Evolutionary conservation across 2,329 filamentous ascomycete species (phyloP).

Genomic region (Fusarium penzigii): DNA sequence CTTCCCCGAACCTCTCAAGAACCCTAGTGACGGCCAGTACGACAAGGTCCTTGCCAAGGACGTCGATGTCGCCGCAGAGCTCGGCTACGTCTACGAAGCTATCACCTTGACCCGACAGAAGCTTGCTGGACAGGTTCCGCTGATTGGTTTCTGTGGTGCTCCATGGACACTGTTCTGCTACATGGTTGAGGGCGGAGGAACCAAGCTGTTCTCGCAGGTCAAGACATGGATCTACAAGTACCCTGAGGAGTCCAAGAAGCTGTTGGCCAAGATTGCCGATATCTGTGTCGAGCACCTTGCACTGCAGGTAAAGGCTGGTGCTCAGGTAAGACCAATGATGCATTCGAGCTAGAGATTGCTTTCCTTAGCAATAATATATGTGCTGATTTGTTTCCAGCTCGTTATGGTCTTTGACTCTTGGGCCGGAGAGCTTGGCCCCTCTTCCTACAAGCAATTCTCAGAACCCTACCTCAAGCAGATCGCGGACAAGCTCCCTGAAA

Average conservation of each 20-base stretch:
- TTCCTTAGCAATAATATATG: background rate
- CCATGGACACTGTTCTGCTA: constrained; percentile 98
- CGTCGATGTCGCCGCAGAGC: constrained; percentile 81
- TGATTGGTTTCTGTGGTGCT: constrained; percentile 96
- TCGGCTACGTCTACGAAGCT: constrained; percentile 94
- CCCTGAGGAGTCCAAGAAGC: constrained; percentile 72
- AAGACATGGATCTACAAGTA: constrained; percentile 98
- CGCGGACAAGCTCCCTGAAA: constrained; percentile 73
- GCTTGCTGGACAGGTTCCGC: constrained; percentile 81
- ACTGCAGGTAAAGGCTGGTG: constrained; percentile 87
- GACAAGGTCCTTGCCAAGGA: constrained; percentile 70
- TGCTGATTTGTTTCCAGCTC: constrained; percentile 50
- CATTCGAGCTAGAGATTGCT: background rate
- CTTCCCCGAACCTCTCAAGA: constrained; percentile 81
- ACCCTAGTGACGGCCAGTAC: constrained; percentile 83
- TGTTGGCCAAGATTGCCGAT: constrained; percentile 90
- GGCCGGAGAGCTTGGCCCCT: constrained; percentile 89
- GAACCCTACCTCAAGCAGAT: constrained; percentile 87
- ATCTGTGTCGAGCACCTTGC: constrained; percentile 94
- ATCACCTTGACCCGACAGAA: constrained; percentile 90
- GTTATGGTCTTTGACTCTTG: constrained; percentile 98
- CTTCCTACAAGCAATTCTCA: constrained; percentile 80
- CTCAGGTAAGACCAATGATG: constrained; percentile 60
- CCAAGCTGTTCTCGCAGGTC: constrained; percentile 88
- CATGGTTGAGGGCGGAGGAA: constrained; percentile 97